phyloP scores from a whole-genome alignment of 179 eudicot genomes.

The Sideroxylon spinosum region DNA sequence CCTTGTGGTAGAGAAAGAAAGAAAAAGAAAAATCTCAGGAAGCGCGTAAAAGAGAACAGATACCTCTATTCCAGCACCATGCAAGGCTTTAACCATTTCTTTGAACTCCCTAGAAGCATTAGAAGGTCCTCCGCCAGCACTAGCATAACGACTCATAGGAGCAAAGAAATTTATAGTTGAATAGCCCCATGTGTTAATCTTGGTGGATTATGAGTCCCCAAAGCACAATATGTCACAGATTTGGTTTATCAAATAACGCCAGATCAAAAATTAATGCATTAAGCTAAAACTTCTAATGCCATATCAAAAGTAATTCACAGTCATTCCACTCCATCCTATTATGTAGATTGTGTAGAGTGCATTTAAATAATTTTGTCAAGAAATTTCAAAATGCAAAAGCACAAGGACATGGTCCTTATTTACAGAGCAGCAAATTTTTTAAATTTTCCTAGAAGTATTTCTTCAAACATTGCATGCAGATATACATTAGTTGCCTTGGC shows the following conservation, averaged over 20 bases:
- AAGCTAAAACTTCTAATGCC: background rate
- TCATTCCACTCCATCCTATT: background rate
- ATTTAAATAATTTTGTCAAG: background rate
- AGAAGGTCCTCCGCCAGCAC: constrained; percentile 86
- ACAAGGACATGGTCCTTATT: background rate
- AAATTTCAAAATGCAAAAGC: background rate
- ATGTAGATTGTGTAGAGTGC: background rate
- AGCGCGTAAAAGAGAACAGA: background rate
- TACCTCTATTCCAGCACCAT: constrained; percentile 96
- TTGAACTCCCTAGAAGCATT: constrained; percentile 83
- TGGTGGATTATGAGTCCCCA: constrained; percentile 14
- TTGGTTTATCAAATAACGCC: constrained; percentile 11
- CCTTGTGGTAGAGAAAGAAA: background rate
- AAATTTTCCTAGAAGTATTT: background rate
- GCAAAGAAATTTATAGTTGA: constrained; percentile 99
- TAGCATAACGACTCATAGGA: constrained; percentile 99
- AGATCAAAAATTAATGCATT: constrained; percentile 2
- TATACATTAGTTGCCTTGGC: background rate
- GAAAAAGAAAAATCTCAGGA: constrained; percentile 7
- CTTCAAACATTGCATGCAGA: background rate
- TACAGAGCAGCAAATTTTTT: background rate
- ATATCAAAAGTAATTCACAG: background rate
- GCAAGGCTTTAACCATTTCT: constrained; percentile 96
- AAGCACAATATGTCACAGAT: constrained; percentile 17
- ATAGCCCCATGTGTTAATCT: constrained; percentile 99